Base-by-base conservation (phyloP, 108 stramenopile species). In the Cyclotella cryptica region DNA sequence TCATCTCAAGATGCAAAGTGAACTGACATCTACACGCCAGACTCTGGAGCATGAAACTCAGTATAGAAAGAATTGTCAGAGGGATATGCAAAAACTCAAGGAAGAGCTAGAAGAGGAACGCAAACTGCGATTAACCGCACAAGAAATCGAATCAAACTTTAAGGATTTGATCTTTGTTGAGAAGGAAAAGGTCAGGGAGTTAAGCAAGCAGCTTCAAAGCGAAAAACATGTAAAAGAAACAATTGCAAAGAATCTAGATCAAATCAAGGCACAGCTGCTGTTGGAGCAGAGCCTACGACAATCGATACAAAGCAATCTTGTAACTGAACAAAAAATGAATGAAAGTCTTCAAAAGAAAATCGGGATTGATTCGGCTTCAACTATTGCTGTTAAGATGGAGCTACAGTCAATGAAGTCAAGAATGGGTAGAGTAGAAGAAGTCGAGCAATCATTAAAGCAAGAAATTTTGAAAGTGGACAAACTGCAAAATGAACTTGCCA, bases 21-120 rank as follows among this genome's bases (percentile, higher is more conserved):
- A 43, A 22, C 43, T 45, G 1, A 22, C 21, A 26, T 45, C 43
- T n/a, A 65, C 64, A 10, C 64, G 44, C 14, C 44, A 45, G 21
- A 65, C 64, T 22, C 14, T 65, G 22, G 64, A 65, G 43, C 64
- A 65, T 22, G 52, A 53, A 53, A 52, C 35, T 35, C 67, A 53
- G 15, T 53, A 42, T 53, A 47, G 67, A 28, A 69, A 53, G 51
- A 69, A 69, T 69, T 35, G 28, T 21, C 49, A 53, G 51, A 69
- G 51, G 28, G 69, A 68, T 1, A 19, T 58, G 54, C 29, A 51
- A 19, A 42, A 58, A 27, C 1, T 58, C 28, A 71, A 71, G 26
- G 69, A 71, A 40, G 55, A 71, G 39, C 30, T 75, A n/a, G 64
- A 75, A 45, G 45, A 52, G 10, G 74, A 75, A 66, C 63, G 43